Evolutionary conservation across 805 yeast species (phyloP).

Genomic region (Phaffomyces thermotolerans): DNA sequence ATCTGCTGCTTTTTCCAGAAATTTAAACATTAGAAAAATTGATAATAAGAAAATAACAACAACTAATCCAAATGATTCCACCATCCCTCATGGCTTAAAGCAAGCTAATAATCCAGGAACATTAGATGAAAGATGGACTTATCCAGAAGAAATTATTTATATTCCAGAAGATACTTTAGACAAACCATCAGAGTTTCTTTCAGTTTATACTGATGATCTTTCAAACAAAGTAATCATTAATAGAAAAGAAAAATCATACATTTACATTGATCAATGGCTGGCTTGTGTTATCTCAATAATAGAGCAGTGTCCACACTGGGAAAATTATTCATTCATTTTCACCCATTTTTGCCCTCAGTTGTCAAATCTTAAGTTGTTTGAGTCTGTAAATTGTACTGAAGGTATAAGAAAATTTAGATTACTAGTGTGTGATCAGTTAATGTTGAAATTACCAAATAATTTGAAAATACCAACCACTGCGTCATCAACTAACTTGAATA

Average conservation of each 20-base stretch:
- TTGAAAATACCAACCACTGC: constrained; percentile 31
- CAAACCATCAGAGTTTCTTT: constrained; percentile 27
- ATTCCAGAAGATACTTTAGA: constrained; percentile 39
- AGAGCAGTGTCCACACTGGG: constrained; percentile 58
- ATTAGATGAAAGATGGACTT: constrained; percentile 42
- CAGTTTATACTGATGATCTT: constrained; percentile 5
- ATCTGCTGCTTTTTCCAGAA: constrained; percentile 51
- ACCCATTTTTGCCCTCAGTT: constrained; percentile 69
- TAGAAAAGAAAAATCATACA: constrained; percentile 18
- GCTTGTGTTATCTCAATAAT: constrained; percentile 41
- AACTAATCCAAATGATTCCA: constrained; percentile 10
- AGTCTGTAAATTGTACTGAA: constrained; percentile 26
- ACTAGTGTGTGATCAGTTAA: constrained; percentile 53
- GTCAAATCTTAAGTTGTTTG: constrained; percentile 48
- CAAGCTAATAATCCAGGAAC: background rate
- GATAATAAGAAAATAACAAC: background rate
- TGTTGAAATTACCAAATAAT: constrained; percentile 37
- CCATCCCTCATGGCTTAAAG: constrained; percentile 7
- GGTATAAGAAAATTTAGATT: constrained; percentile 36
- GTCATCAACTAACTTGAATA: background rate
- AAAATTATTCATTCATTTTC: constrained; percentile 55
- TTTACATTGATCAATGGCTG: constrained; percentile 49
- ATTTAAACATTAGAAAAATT: constrained; percentile 24
- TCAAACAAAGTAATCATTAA: constrained; percentile 14
- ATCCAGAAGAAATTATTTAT: constrained; percentile 49